These are phyloP conservation scores for Gliomastix tumulicola DNA, from an alignment of 2,329 filamentous ascomycete genomes.

Conservation along the genomic window DNA sequence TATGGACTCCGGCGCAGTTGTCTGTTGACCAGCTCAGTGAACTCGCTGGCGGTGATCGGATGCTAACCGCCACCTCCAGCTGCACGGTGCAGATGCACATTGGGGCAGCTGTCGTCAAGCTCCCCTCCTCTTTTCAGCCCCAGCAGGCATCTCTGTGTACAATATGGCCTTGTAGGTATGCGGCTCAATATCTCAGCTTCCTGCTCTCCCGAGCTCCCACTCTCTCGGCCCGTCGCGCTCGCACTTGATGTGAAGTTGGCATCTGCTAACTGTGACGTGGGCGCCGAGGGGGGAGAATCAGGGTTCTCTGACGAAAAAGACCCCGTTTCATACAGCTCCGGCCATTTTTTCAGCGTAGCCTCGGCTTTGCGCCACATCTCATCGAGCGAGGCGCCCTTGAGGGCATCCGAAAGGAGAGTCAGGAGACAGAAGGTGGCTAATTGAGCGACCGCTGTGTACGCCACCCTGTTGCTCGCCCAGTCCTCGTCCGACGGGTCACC, in stretches of 20 bases:
- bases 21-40: background rate
- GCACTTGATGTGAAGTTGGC: background rate
- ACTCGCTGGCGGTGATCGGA: background rate
- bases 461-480: background rate
- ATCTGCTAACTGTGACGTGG: background rate
- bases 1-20: background rate
- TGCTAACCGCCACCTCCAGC: constrained; percentile 14
- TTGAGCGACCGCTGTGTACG: background rate
- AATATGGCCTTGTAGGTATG: constrained; percentile 1
- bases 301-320: background rate
- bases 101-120: constrained; percentile 7
- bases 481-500: background rate
- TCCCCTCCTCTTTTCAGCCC: constrained; percentile 8
- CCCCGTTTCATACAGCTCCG: background rate
- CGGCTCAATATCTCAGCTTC: background rate
- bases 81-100: constrained; percentile 6
- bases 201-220: background rate
- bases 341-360: background rate
- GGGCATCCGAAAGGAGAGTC: background rate
- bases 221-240: background rate
- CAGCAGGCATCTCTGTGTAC: constrained; percentile 7
- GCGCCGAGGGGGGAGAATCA: background rate
- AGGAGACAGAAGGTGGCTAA: background rate
- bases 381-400: background rate
- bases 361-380: background rate